Evolutionary conservation across 2,329 filamentous ascomycete genomes (phyloP).

Genomic region (Parastagonospora nodorum): DNA sequence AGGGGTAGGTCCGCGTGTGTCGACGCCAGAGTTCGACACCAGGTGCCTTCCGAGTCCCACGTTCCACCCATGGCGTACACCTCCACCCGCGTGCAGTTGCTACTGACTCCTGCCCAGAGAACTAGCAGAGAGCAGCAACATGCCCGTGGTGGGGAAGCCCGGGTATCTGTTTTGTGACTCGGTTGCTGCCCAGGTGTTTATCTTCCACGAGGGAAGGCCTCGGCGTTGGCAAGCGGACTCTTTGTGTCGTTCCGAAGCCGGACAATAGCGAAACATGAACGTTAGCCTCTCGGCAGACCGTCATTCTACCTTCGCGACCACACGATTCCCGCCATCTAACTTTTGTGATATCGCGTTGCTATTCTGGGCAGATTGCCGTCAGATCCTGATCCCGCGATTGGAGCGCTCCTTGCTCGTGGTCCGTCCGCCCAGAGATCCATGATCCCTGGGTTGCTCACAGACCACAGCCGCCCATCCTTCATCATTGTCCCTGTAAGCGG

Average conservation of each 20-base stretch:
- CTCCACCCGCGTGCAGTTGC: neutral
- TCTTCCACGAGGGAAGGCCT: too few species aligned
- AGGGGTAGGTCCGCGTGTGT: neutral
- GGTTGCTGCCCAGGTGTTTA: too few species aligned
- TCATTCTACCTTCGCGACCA: constrained; percentile 6
- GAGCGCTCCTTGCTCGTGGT: constrained; percentile 23
- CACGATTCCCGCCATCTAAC: constrained; percentile 3
- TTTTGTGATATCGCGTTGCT: constrained; percentile 7
- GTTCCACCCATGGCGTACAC: constrained; percentile 12
- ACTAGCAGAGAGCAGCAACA: neutral
- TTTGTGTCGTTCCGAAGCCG: neutral
- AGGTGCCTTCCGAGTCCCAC: constrained; percentile 18
- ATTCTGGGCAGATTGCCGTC: constrained; percentile 18
- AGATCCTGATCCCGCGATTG: constrained; percentile 15
- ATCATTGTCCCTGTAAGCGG: constrained; percentile 31
- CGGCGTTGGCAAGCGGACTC: constrained; percentile 4
- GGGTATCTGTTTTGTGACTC: too few species aligned
- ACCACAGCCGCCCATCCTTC: constrained; percentile 34
- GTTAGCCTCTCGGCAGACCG: neutral
- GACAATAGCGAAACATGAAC: neutral
- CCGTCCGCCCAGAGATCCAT: constrained; percentile 17
- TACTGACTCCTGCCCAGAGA: neutral
- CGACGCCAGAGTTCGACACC: constrained; percentile 13
- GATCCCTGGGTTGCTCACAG: constrained; percentile 32
- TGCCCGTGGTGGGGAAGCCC: neutral